Base-by-base conservation (phyloP, 2,329 filamentous ascomycete species). In the Allantophomopsis cytisporea region DNA sequence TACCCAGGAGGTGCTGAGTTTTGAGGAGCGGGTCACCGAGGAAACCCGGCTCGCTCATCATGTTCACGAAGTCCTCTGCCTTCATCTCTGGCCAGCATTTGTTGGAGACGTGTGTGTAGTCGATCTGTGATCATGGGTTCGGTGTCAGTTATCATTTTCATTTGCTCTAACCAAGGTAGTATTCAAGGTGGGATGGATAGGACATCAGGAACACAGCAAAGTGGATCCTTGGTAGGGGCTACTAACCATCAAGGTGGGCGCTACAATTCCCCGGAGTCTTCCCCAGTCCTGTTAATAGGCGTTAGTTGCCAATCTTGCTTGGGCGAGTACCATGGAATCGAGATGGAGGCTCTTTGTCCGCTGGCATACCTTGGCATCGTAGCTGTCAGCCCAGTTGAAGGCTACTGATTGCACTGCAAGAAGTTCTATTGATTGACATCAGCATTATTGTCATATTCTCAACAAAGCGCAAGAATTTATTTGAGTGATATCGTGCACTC, bases 71-170 rank as follows among this genome's bases (percentile, higher is more conserved):
- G n/a, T 78, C 71, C 3, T 70, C 65, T 1, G 72, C 70, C 1
- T 70, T 62, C 72, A 80, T 77, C 37, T 66, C 63, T 37, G 72
- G 67, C 73, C 73, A 79, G 41, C 71, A 55, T 52, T 69, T 69
- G 55, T 73, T 65, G 39, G 74, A 66, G 56, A 79, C 73, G 32
- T 69, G 66, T 38, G 71, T 73, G 68, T 87, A 87, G 65, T 87
- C 82, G 50, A 86, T 69, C 67, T 80, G 56, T 12, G 30, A 15
- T 8, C 21, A 53, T 28, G 15, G 11, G 11, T 18, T 17, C 17
- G 4, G 15, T 18, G 15, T 36, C 15, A 36, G 15, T 12, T 17
- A 18, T 13, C 21, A 36, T 7, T 13, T 8, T 28, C 23, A 3
- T 12, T 28, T 28, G 23, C 23, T 12, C 7, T 28, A 28, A 4